Evolutionary conservation across 1,284 basidiomycete genomes (phyloP), one percentile per base, ranked within the genome.

Genomic region (Lentinula novae-zelandiae): DNA sequence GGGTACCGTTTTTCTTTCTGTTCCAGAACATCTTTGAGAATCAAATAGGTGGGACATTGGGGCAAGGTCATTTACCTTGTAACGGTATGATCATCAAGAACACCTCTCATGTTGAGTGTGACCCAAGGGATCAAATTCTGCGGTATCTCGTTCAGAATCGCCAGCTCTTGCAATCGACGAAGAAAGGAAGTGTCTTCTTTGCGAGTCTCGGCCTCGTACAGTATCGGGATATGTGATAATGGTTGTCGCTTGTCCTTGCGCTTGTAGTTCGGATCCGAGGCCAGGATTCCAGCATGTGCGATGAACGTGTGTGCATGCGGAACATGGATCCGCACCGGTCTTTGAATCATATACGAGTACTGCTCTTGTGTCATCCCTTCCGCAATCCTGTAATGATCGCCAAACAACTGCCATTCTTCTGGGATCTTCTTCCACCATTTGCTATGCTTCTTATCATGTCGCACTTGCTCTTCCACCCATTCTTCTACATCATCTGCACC

Each of bases 221-320:
- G 65, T 42, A 53, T 63, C 13, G 89, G 89, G n/a, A 82, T 67
- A 62, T 80, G 82, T 1, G 87, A 80, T 17, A 91, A 80, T 1
- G 92, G 92, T 68, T 94, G 92, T 7, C 73, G 76, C 20, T 70
- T 72, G 68, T 85, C 76, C 17, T 73, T 76, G 27, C 75, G 70
- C 49, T 79, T 69, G 60, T 74, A 80, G 4, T 73, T 75, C 0
- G 90, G 87, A 68, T 95, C 83, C 10, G 80, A 82, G 0, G 93
- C 82, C 2, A 96, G 78, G 17, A 97, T 67, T 3, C 94, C 94
- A 1, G 87, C 94, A 68, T 97, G 94, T 0, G 89, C 92, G 60
- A 96, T 79, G 73, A 87, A 88, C 1, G 86, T 75, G 69, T 95
- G 91, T 5, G 91, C 80, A 0, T 81, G 81, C 0, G 93, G 91